phyloP scores from a whole-genome alignment of 2,329 filamentous ascomycete genomes.

The Cylindrodendrum hubeiense region DNA sequence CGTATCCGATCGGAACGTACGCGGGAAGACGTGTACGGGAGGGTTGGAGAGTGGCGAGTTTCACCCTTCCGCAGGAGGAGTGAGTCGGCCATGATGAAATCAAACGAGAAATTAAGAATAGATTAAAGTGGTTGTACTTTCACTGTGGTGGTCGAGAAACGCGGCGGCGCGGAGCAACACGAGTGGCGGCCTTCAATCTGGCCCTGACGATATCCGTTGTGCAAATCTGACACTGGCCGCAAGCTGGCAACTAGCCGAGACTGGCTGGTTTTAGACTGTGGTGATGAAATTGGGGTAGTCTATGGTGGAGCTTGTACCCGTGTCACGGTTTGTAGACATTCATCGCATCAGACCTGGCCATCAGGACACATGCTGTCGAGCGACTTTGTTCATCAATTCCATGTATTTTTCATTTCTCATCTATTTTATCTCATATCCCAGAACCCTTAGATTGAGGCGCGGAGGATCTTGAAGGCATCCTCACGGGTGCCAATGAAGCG shows the following conservation, averaged over 20 bases:
- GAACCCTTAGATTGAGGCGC: conserved; percentile 52
- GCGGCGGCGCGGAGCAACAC: background rate
- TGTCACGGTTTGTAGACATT: background rate
- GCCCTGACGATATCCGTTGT: conserved; percentile 27
- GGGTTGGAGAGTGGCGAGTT: background rate
- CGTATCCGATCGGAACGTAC: background rate
- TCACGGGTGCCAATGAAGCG: conserved; percentile 66
- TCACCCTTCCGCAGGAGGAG: conserved; percentile 7
- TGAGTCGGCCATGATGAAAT: conserved; percentile 1
- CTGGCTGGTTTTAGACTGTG: background rate
- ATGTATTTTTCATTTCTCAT: conserved; percentile 5
- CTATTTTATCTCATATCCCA: conserved; percentile 1
- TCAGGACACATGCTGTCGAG: background rate
- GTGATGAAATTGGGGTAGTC: background rate
- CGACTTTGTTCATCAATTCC: background rate
- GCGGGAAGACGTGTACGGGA: background rate
- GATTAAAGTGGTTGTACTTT: background rate
- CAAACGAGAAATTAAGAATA: background rate
- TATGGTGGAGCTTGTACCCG: background rate
- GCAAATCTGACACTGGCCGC: conserved; percentile 26
- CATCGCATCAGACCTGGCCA: background rate
- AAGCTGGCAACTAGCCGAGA: conserved; percentile 38
- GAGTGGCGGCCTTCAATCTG: background rate
- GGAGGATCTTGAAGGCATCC: conserved; percentile 60
- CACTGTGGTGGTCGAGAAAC: background rate